Percentiles rank a stretch among this genome's conserved stretches.
Evolutionary conservation across 1,284 basidiomycete genomes (phyloP).

Genomic region (Sporisorium reilianum): DNA sequence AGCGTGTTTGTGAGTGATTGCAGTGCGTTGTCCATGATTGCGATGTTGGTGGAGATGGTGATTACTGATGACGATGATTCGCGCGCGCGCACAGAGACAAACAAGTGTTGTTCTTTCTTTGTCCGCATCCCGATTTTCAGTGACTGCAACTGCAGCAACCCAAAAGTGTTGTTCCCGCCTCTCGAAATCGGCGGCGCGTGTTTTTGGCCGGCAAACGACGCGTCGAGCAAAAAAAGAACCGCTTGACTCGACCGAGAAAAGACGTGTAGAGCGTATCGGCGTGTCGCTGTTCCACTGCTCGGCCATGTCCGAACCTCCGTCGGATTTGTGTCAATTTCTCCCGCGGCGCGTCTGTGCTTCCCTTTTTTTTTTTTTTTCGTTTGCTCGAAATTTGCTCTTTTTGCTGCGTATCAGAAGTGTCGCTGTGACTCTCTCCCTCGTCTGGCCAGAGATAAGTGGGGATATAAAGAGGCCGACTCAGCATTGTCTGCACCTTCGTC

Average conservation of each 20-base stretch:
- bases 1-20: slow-evolving; percentile 59
- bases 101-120: slow-evolving; percentile 43
- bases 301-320: slow-evolving; percentile 34
- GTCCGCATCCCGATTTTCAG: slow-evolving; percentile 2
- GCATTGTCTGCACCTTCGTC: neutral
- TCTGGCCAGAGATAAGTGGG: neutral
- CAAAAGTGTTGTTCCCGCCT: slow-evolving; percentile 19
- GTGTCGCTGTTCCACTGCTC: neutral
- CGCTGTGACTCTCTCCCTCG: too few relatives aligned
- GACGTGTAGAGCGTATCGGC: neutral
- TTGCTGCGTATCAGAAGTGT: neutral
- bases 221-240: slow-evolving; percentile 20
- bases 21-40: slow-evolving; percentile 61
- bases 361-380: neutral
- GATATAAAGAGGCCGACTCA: slow-evolving; percentile 5
- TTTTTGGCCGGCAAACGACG: slow-evolving; percentile 26
- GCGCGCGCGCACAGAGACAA: neutral
- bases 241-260: slow-evolving; percentile 30
- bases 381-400: neutral
- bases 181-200: slow-evolving; percentile 14
- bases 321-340: too few relatives aligned
- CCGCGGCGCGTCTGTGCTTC: neutral
- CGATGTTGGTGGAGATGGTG: slow-evolving; percentile 13
- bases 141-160: too few relatives aligned
- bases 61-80: neutral